phyloP scores from a whole-genome alignment of 225 moss, liverwort and hornwort species.

The Marchantia paleacea region DNA sequence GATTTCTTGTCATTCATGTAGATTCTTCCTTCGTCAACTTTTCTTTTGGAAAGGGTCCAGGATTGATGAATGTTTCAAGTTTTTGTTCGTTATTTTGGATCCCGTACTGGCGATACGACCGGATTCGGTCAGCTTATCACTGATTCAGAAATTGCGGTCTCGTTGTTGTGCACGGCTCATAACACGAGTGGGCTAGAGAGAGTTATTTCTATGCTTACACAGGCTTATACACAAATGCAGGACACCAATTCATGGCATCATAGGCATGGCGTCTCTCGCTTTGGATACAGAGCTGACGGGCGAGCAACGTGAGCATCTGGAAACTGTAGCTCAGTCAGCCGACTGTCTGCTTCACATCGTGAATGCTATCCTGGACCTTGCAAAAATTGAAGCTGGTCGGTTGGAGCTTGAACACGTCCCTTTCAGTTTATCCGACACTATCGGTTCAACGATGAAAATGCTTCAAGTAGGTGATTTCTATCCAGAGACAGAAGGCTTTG shows the following conservation, averaged over 20 bases:
- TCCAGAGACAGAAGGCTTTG: not conserved
- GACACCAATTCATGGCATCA: constrained; percentile 94
- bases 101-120: too few relatives aligned
- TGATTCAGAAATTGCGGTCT: not conserved
- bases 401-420: constrained; percentile 81
- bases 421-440: constrained; percentile 80
- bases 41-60: not conserved
- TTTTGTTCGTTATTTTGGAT: too few relatives aligned
- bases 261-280: constrained; percentile 92
- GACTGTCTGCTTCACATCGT: constrained; percentile 94
- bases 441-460: constrained; percentile 95
- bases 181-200: not conserved
- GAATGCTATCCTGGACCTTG: constrained; percentile 86
- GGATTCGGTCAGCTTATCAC: not conserved
- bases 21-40: not conserved
- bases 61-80: too few relatives aligned
- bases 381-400: constrained; percentile 95
- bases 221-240: constrained; percentile 38
- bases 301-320: constrained; percentile 94
- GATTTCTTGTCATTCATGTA: not conserved
- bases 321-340: constrained; percentile 89
- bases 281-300: constrained; percentile 77
- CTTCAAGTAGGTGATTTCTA: constrained; percentile 54
- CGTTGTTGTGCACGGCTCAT: not conserved
- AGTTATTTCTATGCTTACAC: not conserved